These are phyloP conservation scores for Zygnema circumcarinatum DNA, from an alignment of 139 green algal species.

Conservation along the genomic window DNA sequence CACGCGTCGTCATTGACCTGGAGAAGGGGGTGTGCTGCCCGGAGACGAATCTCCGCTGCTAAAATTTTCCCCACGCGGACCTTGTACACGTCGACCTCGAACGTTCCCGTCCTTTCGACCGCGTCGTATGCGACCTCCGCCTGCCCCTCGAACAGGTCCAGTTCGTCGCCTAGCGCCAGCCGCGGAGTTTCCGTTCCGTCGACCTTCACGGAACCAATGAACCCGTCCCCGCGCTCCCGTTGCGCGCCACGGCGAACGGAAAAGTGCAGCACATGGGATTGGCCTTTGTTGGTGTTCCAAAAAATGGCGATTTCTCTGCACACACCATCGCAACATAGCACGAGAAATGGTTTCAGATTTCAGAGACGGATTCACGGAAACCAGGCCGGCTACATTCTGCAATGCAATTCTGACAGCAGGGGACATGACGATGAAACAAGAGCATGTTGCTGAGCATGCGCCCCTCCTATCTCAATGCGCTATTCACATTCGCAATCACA, in stretches of 20 bases:
- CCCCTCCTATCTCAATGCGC: too few relatives aligned
- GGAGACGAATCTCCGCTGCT: slow-evolving; percentile 10
- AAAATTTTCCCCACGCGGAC: slow-evolving; percentile 20
- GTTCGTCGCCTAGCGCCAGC: slow-evolving; percentile 6
- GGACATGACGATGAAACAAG: background rate
- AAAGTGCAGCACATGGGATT: slow-evolving; percentile 2
- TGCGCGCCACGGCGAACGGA: background rate
- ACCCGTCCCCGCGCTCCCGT: slow-evolving; percentile 34
- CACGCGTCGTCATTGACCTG: slow-evolving; percentile 42
- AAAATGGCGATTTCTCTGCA: background rate
- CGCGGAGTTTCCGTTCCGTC: slow-evolving; percentile 24
- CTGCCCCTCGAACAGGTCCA: slow-evolving; percentile 5
- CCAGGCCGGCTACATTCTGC: background rate
- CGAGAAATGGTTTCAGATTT: background rate
- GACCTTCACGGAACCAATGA: slow-evolving; percentile 25
- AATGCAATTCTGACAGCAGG: background rate
- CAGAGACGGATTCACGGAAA: background rate
- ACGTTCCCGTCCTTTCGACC: slow-evolving; percentile 19
- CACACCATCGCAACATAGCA: background rate
- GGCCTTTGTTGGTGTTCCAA: slow-evolving; percentile 6
- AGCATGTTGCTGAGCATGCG: background rate
- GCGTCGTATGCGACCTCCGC: slow-evolving; percentile 7
- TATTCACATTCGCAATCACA: too few relatives aligned
- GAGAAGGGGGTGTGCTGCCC: slow-evolving; percentile 30
- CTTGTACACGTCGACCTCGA: slow-evolving; percentile 28